Evolutionary conservation across 306 rosid species (phyloP), one percentile per base, ranked within the genome.

Genomic region (Mimosa pudica): DNA sequence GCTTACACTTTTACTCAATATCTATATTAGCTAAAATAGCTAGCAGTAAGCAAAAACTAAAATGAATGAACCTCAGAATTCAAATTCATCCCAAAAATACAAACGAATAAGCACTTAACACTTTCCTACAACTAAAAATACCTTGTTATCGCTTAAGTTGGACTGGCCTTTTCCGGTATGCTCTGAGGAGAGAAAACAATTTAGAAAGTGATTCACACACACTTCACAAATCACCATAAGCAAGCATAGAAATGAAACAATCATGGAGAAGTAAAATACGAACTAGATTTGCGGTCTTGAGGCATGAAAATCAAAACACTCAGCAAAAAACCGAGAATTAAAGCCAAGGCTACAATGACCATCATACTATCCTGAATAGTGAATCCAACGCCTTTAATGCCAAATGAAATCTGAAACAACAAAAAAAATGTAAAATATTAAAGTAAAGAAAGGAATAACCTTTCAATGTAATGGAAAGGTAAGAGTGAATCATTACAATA

Each of bases 251-350:
- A 71, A 24, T 71, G 5, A 54, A 74, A 24, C 30, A 38, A 44
- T 20, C 46, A 66, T 2, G n/a, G 4, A 14, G 62, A 46, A 46
- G 48, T 3, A 32, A 18, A 52, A 48, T 38, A 66, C 48, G 51
- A 48, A 87, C 87, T 90, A 69, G 84, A 87, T 83, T 87, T 87
- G 71, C 68, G 77, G 83, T 30, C 49, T 64, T 74, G 86, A 41
- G 88, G 87, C 76, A 78, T 68, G 65, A 93, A 65, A 83, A 84
- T 7, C 49, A 90, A 78, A 82, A 84, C 42, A 74, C 75, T 90
- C 35, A 91, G 35, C 30, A 89, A 44, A 54, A 89, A 20, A 74
- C 93, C 86, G 57, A 89, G 74, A 74, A 89, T 33, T 89, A 89
- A 77, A 80, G 85, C 87, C 60, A 82, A 85, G 47, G 80, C 86